Evolutionary conservation across 495 filamentous ascomycete species (phyloP).

Genomic region (Zalerion maritima): DNA sequence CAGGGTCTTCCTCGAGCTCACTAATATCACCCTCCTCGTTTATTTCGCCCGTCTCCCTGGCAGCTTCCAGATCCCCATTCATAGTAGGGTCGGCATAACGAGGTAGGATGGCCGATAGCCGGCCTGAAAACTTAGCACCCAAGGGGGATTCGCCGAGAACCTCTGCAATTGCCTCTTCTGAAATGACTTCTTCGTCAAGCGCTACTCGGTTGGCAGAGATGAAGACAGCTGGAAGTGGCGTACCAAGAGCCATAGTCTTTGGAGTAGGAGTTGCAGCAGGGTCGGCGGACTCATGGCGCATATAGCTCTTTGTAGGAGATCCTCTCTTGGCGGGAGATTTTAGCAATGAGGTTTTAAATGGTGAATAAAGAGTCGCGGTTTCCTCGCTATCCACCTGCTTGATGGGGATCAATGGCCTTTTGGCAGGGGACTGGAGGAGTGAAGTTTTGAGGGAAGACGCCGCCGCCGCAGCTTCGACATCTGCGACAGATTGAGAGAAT

Average conservation of each 20-base stretch:
- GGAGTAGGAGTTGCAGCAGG: conserved; percentile 15
- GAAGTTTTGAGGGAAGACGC: conserved; percentile 24
- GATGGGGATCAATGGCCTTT: conserved; percentile 28
- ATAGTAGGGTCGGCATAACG: conserved; percentile 32
- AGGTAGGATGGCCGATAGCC: conserved; percentile 35
- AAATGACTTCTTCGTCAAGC: conserved; percentile 1
- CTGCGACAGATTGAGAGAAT: conserved; percentile 1
- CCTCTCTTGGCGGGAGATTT: conserved; percentile 6
- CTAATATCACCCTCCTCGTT: conserved; percentile 7
- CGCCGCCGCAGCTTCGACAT: not conserved
- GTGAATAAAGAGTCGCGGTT: no score
- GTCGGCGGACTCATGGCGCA: conserved; percentile 13
- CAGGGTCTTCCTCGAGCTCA: conserved; percentile 9
- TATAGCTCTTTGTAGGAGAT: conserved; percentile 13
- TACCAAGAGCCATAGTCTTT: conserved; percentile 5
- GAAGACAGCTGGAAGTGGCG: not conserved
- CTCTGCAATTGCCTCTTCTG: conserved; percentile 6
- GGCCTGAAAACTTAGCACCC: conserved; percentile 29
- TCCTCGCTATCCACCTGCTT: no score
- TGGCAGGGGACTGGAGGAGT: conserved; percentile 32
- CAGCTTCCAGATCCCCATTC: conserved; percentile 6
- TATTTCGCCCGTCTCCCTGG: not conserved
- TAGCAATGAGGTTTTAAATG: conserved; percentile 13
- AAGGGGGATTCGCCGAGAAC: conserved; percentile 17
- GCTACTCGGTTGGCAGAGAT: not conserved